Evolutionary conservation across 2,329 filamentous ascomycete genomes (phyloP), one percentile per base, ranked within the genome.

Genomic region (Apiospora saccharicola): DNA sequence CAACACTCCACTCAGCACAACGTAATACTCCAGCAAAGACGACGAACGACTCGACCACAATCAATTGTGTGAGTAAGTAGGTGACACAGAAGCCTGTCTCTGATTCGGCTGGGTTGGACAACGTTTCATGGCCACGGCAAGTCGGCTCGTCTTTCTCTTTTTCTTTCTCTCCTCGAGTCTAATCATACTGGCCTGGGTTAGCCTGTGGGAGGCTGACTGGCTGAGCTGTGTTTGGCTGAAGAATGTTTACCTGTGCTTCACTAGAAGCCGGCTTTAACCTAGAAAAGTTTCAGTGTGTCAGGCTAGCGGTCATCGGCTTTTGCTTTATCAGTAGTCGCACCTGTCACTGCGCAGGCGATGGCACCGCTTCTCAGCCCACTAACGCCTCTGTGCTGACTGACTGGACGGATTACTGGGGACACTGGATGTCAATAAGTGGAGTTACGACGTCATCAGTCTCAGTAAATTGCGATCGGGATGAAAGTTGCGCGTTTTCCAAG

Each of bases 381-480:
- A 13, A 51, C 8, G 22, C 49, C 24, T 30, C 13, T 26, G 24
- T 24, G 26, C 51, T 57, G 26, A 57, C 30, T 37, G 57, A n/a
- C 19, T n/a, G 37, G 37, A 7, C 37, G 37, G 37, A 41, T 37
- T 8, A 37, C 57, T 64, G 57, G 57, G 57, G 37, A 64, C 16
- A n/a, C 13, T 34, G 57, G n/a, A 64, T 34, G 34, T 3, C 7
- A 19, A 24, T n/a, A 37, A 41, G 57, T 64, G 57, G 57, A 64
- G 57, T 41, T 3, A 37, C 34, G 57, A 64, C 57, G 57, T 64
- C 57, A 64, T 5, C 22, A 22, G 30, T 41, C 30, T 64, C 34
- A 41, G 57, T 22, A 61, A 61, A 64, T 64, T 64, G 57, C 57
- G 53, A 61, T 61, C 46, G 30, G 53, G n/a, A 24, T 7, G 24